Evolutionary conservation across 1,284 basidiomycete species (phyloP), one percentile per base, ranked within the genome.

Genomic region (Cerioporus squamosus): DNA sequence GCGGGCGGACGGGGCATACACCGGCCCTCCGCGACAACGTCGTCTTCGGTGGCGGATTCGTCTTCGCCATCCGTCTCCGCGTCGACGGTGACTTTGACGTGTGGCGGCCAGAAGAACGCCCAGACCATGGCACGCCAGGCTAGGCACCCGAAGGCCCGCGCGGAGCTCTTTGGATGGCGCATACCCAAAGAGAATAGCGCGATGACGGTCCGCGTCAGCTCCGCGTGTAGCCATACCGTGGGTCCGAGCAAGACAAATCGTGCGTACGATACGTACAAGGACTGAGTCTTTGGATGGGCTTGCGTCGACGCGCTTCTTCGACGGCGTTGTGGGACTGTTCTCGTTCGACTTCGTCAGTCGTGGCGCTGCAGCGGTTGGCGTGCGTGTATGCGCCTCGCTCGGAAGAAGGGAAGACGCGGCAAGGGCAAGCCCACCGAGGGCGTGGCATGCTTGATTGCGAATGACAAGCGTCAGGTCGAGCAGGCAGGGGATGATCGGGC

Each of bases 401-500:
- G 68, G 66, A 1, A 83, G 81, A 18, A 87, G 68, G 24, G 72
- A 74, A 2, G 80, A 75, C 1, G 77, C 75, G 2, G 79, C 88
- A 15, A 82, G 65, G 1, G 83, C 85, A 43, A 90, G 80, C 4
- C 89, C 89, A 23, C 88, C 84, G 0, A 92, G 78, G 0, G 90
- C 90, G 65, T 90, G 83, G 47, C 86, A 88, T 14, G 90, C 90
- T 67, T 88, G 86, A 0, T 81, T 73, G 23, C 90, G 86, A 44
- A 92, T 75, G 26, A 74, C 69, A 1, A 87, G 71, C 0, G 85
- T 88, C 0, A 82, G 80, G 1, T 84, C 86, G 7, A 90, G 78
- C 6, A 92, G 75, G 57, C 82, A 83, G n/a, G 76, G 68, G 17
- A 92, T 75, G 24, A 92, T 73, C 4, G 85, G 84, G 2, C 84